phyloP scores from a whole-genome alignment of 2,329 filamentous ascomycete species.

The Ophiosphaerella korrae region DNA sequence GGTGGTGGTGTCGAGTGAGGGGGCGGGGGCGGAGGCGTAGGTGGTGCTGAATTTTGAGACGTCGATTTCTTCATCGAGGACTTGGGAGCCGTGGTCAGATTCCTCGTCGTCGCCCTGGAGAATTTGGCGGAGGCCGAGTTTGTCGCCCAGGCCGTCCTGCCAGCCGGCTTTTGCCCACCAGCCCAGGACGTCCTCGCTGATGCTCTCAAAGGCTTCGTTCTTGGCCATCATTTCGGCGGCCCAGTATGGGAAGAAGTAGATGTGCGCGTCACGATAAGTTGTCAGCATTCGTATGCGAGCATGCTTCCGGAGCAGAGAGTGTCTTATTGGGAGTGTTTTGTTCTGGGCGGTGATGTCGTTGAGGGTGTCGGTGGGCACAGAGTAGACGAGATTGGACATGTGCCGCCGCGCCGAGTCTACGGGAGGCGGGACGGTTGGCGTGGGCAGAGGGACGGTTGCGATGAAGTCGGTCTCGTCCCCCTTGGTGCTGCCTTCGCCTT shows the following conservation, averaged over 20 bases:
- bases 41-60: conserved; percentile 60
- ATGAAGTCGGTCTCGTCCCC: conserved; percentile 93
- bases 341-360: conserved; percentile 81
- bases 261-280: conserved; percentile 86
- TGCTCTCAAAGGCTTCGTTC: conserved; percentile 83
- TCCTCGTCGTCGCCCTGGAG: conserved; percentile 57
- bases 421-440: conserved; percentile 62
- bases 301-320: conserved; percentile 75
- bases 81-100: conserved; percentile 38
- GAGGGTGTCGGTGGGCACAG: conserved; percentile 85
- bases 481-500: conserved; percentile 76
- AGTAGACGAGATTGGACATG: conserved; percentile 80
- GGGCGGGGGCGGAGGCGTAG: conserved; percentile 33
- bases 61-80: conserved; percentile 60
- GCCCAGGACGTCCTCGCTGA: conserved; percentile 88
- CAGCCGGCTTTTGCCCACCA: conserved; percentile 96
- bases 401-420: conserved; percentile 69
- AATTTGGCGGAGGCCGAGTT: conserved; percentile 73
- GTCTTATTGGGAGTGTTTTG: conserved; percentile 74
- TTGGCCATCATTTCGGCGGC: conserved; percentile 79
- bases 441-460: conserved; percentile 71
- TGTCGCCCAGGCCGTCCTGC: conserved; percentile 80
- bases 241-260: conserved; percentile 95
- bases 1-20: conserved; percentile 15
- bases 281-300: conserved; percentile 79